phyloP scores from a whole-genome alignment of 2,329 filamentous ascomycete species.

The Sporothrix sp. region DNA sequence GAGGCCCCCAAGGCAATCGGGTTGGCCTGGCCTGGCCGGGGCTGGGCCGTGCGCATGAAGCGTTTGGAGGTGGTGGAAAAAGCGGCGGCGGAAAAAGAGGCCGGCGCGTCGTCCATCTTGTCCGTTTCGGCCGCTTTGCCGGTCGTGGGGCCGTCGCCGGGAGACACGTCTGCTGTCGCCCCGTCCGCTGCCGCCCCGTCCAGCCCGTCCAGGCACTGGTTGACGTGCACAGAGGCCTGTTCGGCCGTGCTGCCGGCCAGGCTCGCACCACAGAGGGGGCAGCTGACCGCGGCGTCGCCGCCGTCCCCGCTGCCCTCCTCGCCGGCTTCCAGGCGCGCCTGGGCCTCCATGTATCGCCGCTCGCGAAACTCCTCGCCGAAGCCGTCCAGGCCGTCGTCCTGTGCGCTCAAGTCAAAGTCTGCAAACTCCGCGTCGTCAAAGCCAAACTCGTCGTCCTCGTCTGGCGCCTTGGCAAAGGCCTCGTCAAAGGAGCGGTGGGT shows the following conservation, averaged over 20 bases:
- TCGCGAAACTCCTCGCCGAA: conserved; percentile 39
- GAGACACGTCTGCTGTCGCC: neutral
- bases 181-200: neutral
- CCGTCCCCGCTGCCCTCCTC: conserved; percentile 30
- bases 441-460: conserved; percentile 22
- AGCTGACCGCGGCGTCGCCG: conserved; percentile 35
- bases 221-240: conserved; percentile 76
- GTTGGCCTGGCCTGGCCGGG: conserved; percentile 71
- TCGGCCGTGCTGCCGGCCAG: conserved; percentile 52
- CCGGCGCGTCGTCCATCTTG: conserved; percentile 18
- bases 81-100: no score
- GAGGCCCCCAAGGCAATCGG: conserved; percentile 52
- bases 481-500: conserved; percentile 9
- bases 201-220: conserved; percentile 72
- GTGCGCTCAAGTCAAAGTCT: conserved; percentile 35
- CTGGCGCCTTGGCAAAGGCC: neutral
- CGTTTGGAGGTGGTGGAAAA: conserved; percentile 36
- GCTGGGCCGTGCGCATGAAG: conserved; percentile 58
- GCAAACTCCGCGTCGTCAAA: conserved; percentile 24
- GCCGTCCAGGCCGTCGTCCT: conserved; percentile 39
- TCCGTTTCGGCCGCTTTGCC: neutral
- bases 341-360: conserved; percentile 65
- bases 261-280: conserved; percentile 67
- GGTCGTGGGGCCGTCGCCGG: no score
- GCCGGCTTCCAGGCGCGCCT: conserved; percentile 55